A percentile compares a stretch with the other conserved stretches of the same genome.
Evolutionary conservation across 768 basidiomycete species (phyloP).

Genomic region (Podaxis sp.): DNA sequence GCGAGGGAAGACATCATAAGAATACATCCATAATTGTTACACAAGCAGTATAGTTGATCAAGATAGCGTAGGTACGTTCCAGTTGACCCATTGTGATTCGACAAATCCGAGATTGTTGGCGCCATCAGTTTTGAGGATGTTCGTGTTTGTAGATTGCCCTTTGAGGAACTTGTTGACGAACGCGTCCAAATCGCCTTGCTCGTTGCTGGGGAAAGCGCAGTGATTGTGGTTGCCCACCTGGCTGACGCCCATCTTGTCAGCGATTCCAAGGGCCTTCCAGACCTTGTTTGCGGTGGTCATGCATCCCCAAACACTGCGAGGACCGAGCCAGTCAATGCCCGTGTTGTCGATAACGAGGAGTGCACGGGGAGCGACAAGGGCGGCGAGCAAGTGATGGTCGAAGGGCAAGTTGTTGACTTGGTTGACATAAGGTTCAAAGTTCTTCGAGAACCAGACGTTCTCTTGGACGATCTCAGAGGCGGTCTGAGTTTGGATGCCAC

Average conservation of each 20-base stretch:
- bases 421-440: constrained; percentile 46
- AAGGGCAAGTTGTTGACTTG: constrained; percentile 46
- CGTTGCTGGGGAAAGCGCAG: constrained; percentile 50
- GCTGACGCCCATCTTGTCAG: constrained; percentile 48
- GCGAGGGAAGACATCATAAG: neutral
- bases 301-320: constrained; percentile 47
- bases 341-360: constrained; percentile 56
- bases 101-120: constrained; percentile 37
- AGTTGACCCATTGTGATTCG: constrained; percentile 44
- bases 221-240: constrained; percentile 54
- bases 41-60: constrained; percentile 18
- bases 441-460: constrained; percentile 60
- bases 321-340: constrained; percentile 54
- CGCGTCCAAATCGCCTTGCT: constrained; percentile 45
- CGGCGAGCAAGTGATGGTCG: constrained; percentile 60
- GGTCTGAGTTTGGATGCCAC: constrained; percentile 48
- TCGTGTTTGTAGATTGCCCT: constrained; percentile 45
- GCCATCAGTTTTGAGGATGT: constrained; percentile 42
- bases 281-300: constrained; percentile 49
- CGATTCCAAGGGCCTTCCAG: constrained; percentile 47
- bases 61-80: constrained; percentile 43
- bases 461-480: constrained; percentile 57
- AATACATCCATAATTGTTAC: neutral
- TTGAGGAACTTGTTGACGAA: constrained; percentile 58
- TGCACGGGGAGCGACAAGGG: constrained; percentile 52